Conservation (phyloP, 768 basidiomycete genomes). For the Lanmaoa rubissima region DNA sequence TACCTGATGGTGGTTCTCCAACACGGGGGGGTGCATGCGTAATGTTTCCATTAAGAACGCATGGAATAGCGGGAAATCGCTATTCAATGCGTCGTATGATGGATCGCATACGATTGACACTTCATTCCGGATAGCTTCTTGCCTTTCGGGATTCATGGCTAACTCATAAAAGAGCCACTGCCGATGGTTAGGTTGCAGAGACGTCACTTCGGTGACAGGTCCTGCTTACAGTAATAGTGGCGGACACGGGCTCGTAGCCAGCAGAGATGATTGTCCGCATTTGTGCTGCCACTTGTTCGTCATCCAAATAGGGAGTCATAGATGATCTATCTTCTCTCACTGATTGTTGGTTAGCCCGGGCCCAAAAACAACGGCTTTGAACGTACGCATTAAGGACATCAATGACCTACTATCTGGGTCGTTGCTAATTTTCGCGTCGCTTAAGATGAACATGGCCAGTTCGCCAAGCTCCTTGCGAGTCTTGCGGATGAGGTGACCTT, state of each 20-base stretch:
- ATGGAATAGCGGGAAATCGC: constrained; percentile 52
- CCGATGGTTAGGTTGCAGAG: constrained; percentile 3
- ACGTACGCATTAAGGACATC: constrained; percentile 53
- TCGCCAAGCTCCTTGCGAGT: constrained; percentile 54
- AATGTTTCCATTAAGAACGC: constrained; percentile 61
- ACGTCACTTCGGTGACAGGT: neutral
- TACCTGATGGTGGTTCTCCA: constrained; percentile 67
- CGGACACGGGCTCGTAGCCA: constrained; percentile 43
- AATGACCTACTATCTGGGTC: constrained; percentile 47
- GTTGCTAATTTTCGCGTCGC: constrained; percentile 46
- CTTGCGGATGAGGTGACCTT: constrained; percentile 54
- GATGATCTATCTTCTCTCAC: constrained; percentile 45
- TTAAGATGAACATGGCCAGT: constrained; percentile 52
- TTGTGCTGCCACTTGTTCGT: constrained; percentile 54
- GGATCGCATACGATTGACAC: constrained; percentile 44
- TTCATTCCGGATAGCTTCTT: constrained; percentile 57
- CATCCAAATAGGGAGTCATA: constrained; percentile 39
- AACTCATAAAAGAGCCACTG: constrained; percentile 71
- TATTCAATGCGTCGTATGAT: constrained; percentile 50
- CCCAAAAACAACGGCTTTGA: neutral
- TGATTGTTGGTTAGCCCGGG: constrained; percentile 14
- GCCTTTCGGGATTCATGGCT: constrained; percentile 47
- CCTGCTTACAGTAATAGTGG: constrained; percentile 33
- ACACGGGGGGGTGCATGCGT: constrained; percentile 58
- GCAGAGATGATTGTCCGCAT: constrained; percentile 65